Evolutionary conservation across 116 monocot genomes (phyloP), one percentile per base, ranked within the genome.

Genomic region (Iris pallida): DNA sequence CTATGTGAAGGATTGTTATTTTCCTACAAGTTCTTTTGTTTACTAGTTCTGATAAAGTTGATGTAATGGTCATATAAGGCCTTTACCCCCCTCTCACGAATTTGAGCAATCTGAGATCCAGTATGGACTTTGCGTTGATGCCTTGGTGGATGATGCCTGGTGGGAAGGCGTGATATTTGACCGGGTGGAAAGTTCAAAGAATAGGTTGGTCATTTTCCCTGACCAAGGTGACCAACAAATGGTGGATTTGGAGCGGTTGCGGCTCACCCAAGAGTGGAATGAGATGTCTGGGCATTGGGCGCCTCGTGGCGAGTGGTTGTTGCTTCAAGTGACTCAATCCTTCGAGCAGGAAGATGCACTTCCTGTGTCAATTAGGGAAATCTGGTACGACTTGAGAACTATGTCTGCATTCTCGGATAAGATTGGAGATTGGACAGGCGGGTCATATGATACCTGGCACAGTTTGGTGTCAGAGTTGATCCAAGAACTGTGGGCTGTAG

Each of bases 101-200:
- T 41, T 79, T 7, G 20, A 65, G 7, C 43, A 42, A 47, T 47
- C 47, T 8, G 71, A 70, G 10, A 53, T 83, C 42, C 68, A 40
- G 18, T 88, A 86, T 64, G 89, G 88, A 12, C 51, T 80, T 10
- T 92, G 92, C 71, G 86, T 92, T 55, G 89, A 92, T 83, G 92
- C 79, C 14, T 75, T 74, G n/a, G 47, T 88, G 19, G 40, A 86
- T 61, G 73, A 78, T 70, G 83, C 77, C 11, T 88, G 86, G 86
- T 92, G 88, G 86, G 92, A 92, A 77, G 92, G 92, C 16, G 86
- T 88, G 0, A 64, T 89, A 5, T 75, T 88, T 58, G 89, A 92
- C 68, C 62, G 56, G n/a, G 11, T 54, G 0, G 75, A 81, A 20
- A 65, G 68, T 52, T 74, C 72, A 1, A 5, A 44, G 2, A 57